These are phyloP conservation scores for Erigeron philadelphicus DNA, from an alignment of 140 eudicot species.

Conservation along the genomic window DNA sequence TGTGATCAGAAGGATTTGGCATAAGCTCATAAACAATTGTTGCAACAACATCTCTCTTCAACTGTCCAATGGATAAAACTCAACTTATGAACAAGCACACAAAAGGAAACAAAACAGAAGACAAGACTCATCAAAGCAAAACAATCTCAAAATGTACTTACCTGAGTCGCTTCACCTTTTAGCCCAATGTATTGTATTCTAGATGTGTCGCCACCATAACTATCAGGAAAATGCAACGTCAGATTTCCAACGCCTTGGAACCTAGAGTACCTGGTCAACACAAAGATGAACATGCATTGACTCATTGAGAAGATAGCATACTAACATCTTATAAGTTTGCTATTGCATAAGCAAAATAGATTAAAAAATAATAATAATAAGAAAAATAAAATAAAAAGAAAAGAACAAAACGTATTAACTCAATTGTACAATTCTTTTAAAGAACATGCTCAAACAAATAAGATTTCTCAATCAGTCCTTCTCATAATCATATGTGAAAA, in stretches of 20 bases:
- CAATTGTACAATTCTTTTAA: background rate
- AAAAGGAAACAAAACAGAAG: background rate
- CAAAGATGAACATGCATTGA: conserved; percentile 7
- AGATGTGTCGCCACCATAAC: conserved; percentile 82
- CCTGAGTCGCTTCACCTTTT: conserved; percentile 99
- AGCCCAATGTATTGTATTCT: conserved; percentile 91
- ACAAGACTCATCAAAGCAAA: background rate
- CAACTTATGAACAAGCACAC: background rate
- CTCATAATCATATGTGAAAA: conserved; percentile 14
- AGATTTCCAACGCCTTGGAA: conserved; percentile 94
- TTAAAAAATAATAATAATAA: too few relatives aligned
- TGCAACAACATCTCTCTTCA: conserved; percentile 95
- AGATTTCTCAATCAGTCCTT: background rate
- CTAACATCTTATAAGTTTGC: conserved; percentile 3
- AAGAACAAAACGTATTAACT: background rate
- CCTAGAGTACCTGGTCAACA: conserved; percentile 67
- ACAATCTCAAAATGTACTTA: conserved; percentile 23
- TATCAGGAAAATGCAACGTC: conserved; percentile 94
- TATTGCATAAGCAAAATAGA: conserved; percentile 6
- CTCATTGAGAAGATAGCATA: background rate
- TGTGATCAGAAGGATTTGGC: conserved; percentile 99
- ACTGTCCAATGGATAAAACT: conserved; percentile 35
- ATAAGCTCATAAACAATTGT: conserved; percentile 85
- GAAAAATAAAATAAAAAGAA: too few relatives aligned
- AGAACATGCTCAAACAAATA: conserved; percentile 1